Evolutionary conservation across 208 protist species (phyloP).

Genomic region (Strigomonas culicis): DNA sequence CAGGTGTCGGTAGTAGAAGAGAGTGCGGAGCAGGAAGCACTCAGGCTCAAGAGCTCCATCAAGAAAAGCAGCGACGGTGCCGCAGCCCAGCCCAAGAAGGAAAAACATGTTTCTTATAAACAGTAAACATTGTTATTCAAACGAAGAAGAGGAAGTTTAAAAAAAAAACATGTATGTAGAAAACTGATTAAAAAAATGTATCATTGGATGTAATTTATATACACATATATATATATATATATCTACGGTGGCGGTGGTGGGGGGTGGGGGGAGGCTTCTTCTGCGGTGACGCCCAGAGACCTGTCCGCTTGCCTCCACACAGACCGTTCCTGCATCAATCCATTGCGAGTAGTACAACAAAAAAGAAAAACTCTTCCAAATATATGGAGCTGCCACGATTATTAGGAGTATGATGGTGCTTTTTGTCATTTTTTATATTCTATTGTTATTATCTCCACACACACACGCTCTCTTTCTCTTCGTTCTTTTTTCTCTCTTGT

Average conservation of each 20-base stretch:
- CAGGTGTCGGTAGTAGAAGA: not conserved
- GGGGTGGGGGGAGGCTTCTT: too few relatives aligned
- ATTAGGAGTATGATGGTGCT: too few relatives aligned
- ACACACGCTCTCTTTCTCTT: constrained; percentile 11
- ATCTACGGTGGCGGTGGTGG: too few relatives aligned
- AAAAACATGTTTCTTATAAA: constrained; percentile 3
- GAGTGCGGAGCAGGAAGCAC: constrained; percentile 3
- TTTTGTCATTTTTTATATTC: not conserved
- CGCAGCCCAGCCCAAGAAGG: not conserved
- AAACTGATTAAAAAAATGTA: not conserved
- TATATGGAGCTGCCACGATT: too few relatives aligned
- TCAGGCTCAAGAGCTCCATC: too few relatives aligned
- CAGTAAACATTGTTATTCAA: constrained; percentile 1
- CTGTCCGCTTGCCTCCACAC: too few relatives aligned
- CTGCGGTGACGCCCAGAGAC: too few relatives aligned
- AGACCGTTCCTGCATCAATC: too few relatives aligned
- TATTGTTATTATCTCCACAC: not conserved
- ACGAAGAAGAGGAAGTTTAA: not conserved
- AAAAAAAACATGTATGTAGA: not conserved
- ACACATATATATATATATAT: too few relatives aligned
- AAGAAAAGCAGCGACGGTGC: too few relatives aligned
- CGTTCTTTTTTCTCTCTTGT: constrained; percentile 8
- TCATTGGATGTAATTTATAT: not conserved
- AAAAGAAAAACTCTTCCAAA: too few relatives aligned
- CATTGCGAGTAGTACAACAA: too few relatives aligned